Conservation (phyloP, 805 yeast species). For the Teunomyces cretensis region DNA sequence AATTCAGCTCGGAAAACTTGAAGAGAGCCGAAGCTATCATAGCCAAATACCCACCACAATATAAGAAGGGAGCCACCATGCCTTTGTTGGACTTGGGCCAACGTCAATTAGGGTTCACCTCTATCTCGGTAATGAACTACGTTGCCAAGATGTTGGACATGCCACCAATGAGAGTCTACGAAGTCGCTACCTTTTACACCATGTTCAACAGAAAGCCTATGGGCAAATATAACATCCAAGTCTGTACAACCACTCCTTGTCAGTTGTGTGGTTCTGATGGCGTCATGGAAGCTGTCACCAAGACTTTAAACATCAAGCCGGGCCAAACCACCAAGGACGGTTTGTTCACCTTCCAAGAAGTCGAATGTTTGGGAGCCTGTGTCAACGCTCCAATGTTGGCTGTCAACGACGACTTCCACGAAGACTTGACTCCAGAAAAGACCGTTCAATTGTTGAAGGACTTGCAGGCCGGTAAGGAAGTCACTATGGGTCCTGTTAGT, state of each 20-base stretch:
- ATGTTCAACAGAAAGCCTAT: conserved; percentile 86
- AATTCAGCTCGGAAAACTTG: conserved; percentile 64
- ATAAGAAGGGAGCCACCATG: conserved; percentile 86
- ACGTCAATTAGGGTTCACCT: conserved; percentile 83
- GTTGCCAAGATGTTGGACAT: conserved; percentile 81
- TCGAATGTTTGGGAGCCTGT: conserved; percentile 90
- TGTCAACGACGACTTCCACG: conserved; percentile 77
- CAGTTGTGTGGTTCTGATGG: conserved; percentile 80
- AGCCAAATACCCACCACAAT: conserved; percentile 80
- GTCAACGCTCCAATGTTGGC: conserved; percentile 90
- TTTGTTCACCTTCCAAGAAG: conserved; percentile 79
- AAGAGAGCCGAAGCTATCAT: conserved; percentile 70
- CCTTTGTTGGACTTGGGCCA: conserved; percentile 84
- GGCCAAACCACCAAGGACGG: conserved; percentile 78
- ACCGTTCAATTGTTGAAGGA: conserved; percentile 61
- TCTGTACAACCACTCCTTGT: conserved; percentile 90
- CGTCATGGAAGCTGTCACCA: conserved; percentile 68
- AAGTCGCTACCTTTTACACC: conserved; percentile 89
- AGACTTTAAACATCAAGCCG: conserved; percentile 61
- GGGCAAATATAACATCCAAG: conserved; percentile 81
- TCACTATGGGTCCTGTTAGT: conserved; percentile 66
- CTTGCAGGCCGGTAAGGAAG: conserved; percentile 61
- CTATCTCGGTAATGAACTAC: conserved; percentile 85
- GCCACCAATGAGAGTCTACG: conserved; percentile 94
- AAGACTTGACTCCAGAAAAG: conserved; percentile 72